phyloP scores from a whole-genome alignment of 306 rosid species.

The Benincasa hispida region DNA sequence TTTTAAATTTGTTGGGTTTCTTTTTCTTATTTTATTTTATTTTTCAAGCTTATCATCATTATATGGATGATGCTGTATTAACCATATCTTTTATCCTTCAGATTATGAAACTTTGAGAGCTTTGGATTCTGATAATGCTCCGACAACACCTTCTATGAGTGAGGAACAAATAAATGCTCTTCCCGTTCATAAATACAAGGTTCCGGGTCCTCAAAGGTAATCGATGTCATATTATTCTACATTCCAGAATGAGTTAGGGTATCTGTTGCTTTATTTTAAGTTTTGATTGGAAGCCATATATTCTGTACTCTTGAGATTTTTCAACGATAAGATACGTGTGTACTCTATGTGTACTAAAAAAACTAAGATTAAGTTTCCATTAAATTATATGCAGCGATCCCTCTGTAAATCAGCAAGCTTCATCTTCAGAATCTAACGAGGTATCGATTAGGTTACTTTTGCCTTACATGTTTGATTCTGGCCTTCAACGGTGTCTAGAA shows the following conservation, averaged over 20 bases:
- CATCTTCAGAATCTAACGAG: slow-evolving; percentile 59
- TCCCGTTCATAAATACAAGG: slow-evolving; percentile 81
- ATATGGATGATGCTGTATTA: background rate
- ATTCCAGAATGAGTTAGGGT: background rate
- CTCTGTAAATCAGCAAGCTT: slow-evolving; percentile 40
- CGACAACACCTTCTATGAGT: slow-evolving; percentile 65
- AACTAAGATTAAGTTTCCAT: background rate
- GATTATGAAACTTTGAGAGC: slow-evolving; percentile 86
- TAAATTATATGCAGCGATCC: slow-evolving; percentile 31
- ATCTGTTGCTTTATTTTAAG: background rate
- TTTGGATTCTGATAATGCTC: slow-evolving; percentile 67
- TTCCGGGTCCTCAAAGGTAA: slow-evolving; percentile 52
- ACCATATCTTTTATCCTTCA: slow-evolving; percentile 14
- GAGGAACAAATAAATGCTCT: slow-evolving; percentile 85
- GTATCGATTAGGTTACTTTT: slow-evolving; percentile 19
- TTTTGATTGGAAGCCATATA: background rate
- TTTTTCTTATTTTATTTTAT: background rate
- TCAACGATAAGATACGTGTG: background rate
- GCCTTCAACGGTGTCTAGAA: background rate
- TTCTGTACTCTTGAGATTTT: background rate
- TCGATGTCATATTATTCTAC: background rate
- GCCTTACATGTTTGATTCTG: background rate
- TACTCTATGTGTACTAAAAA: background rate
- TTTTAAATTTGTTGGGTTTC: background rate
- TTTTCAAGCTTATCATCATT: background rate